Percentiles rank a stretch among this genome's conserved stretches.
phyloP scores from a whole-genome alignment of 1,284 basidiomycete species.

The Pseudozyma hubeiensis region DNA sequence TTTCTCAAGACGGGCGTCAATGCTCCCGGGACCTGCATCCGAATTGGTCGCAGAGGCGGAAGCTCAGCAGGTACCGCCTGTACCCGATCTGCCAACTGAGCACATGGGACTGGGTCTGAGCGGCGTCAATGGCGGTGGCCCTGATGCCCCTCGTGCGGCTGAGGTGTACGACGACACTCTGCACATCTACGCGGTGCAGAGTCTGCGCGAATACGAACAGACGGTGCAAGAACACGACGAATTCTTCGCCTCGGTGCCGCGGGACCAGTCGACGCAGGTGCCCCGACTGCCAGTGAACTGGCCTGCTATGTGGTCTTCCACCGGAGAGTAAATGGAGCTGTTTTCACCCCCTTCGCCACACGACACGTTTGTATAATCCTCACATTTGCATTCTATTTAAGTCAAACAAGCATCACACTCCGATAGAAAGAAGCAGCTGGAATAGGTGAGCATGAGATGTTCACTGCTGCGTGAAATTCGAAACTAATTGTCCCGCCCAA shows the following conservation, averaged over 20 bases:
- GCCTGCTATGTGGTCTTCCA: constrained; percentile 53
- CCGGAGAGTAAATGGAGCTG: constrained; percentile 27
- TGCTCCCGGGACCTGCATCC: constrained; percentile 59
- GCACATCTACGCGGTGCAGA: constrained; percentile 64
- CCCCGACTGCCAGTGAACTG: constrained; percentile 58
- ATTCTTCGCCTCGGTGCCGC: constrained; percentile 51
- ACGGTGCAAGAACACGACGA: constrained; percentile 65
- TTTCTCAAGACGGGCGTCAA: constrained; percentile 57
- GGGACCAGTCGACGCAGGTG: constrained; percentile 50
- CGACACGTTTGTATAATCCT: too few species aligned
- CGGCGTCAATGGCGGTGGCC: constrained; percentile 13
- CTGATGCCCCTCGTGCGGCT: not conserved
- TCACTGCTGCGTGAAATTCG: too few species aligned
- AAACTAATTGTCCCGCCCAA: constrained; percentile 19
- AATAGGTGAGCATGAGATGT: too few species aligned
- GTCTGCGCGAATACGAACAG: constrained; percentile 62
- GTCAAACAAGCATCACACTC: too few species aligned
- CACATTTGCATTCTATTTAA: too few species aligned
- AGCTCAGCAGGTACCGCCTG: constrained; percentile 32
- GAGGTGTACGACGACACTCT: constrained; percentile 51
- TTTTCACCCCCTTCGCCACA: too few species aligned
- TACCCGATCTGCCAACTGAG: constrained; percentile 44
- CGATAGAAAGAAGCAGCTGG: too few species aligned
- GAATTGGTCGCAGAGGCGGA: constrained; percentile 52
- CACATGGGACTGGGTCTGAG: constrained; percentile 26